phyloP scores from a whole-genome alignment of 768 basidiomycete genomes.

The Mycena kentingensis region DNA sequence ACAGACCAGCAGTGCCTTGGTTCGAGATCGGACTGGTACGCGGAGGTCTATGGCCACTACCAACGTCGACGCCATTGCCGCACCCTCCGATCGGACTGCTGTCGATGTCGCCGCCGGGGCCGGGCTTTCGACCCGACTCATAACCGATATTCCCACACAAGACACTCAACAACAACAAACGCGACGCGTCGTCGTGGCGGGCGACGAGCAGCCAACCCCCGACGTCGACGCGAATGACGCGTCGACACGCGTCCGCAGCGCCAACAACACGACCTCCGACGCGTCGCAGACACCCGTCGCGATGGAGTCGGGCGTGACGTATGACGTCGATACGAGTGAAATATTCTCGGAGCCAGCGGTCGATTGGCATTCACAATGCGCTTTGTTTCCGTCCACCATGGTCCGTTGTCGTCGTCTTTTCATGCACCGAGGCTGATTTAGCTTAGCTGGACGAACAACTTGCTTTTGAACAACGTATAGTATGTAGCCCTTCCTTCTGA shows the following conservation, averaged over 20 bases:
- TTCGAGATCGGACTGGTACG: too few relatives aligned
- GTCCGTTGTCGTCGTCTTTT: background rate
- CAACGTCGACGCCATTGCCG: too few relatives aligned
- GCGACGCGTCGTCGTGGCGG: background rate
- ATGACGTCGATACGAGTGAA: constrained; percentile 1
- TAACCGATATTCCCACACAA: background rate
- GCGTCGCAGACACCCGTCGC: background rate
- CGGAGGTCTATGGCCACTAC: too few relatives aligned
- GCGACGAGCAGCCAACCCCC: background rate
- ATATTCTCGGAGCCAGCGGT: too few relatives aligned
- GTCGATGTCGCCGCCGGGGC: too few relatives aligned
- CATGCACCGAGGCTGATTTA: too few relatives aligned
- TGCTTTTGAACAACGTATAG: too few relatives aligned
- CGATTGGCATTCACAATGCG: background rate
- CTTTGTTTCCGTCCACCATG: background rate
- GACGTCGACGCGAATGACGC: background rate
- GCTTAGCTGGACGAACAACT: too few relatives aligned
- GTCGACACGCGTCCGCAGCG: background rate
- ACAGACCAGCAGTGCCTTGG: too few relatives aligned
- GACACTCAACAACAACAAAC: background rate
- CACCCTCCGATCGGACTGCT: too few relatives aligned
- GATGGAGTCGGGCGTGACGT: background rate
- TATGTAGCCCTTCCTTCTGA: background rate
- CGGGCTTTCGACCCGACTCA: too few relatives aligned
- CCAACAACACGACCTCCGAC: background rate